Base-by-base conservation (phyloP, 306 rosid genomes). In the Bauhinia variegata region DNA sequence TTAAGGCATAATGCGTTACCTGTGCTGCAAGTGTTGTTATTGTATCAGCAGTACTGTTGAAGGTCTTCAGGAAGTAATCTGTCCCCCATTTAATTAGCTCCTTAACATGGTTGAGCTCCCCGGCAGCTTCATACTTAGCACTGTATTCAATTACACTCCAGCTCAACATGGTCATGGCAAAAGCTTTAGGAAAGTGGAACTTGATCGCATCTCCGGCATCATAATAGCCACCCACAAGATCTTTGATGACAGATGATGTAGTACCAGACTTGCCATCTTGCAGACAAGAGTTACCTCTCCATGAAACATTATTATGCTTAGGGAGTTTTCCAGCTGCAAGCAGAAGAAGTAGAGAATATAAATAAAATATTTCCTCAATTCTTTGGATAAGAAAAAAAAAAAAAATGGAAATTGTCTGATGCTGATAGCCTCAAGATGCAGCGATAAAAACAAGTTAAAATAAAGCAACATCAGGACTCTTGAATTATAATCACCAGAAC, bases 121-220 rank as follows among this genome's bases (percentile, higher is more conserved):
- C 96, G 14, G 84, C 87, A 54, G 97, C 99, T 63, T 95, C 95
- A 49, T 90, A 95, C 71, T 90, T 95, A 4, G 89, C 86, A 38
- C 92, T 95, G 69, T 95, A 95, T 70, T 95, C 99, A 32, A 95
- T 95, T 1, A 95, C 99, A 30, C 97, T 95, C 99, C 99, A 95
- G 68, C 99, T 95, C 80, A 95, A 74, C 97, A 95, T 80, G 64
- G 97, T 85, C 80, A 95, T 79, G 51, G 99, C 69, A 66, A 88
- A 95, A 3, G 99, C 79, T 54, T 50, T 48, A 8, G 99, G 99
- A 32, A 90, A 95, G 73, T 95, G 65, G 82, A 95, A 95, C 88
- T 95, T 95, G 76, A 95, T 95, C 7, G 97, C 96, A 74, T 95
- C 97, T 8, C 99, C 99, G 30, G 99, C 99, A 73, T 95, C 99